Evolutionary conservation across 176 grass and related monocot genomes (phyloP), one percentile per base, ranked within the genome.

Genomic region (Puccinellia tenuiflora): DNA sequence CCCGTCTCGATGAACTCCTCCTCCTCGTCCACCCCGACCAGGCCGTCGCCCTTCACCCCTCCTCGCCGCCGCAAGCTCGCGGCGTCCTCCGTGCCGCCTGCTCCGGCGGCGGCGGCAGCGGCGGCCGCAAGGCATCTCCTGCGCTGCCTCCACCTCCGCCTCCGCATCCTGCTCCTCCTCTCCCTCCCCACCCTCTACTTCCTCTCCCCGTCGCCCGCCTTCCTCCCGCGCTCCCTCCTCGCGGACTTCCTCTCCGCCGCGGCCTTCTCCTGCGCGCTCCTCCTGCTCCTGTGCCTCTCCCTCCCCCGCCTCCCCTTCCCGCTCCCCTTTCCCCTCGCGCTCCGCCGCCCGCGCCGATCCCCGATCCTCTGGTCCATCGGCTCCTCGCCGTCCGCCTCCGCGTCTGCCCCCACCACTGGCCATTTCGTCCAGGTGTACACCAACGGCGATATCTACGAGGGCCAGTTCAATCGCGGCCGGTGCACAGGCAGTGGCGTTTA

Each of bases 341-440:
- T 90, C 28, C 83, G 60, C 51, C 91, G 91, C 16, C 83, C 88
- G 51, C 85, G 91, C 62, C 83, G 88, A 61, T 63, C 90, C 30
- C 90, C 93, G 69, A 94, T 99, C 77, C 90, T 99, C 40, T 99
- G 96, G 96, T 99, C 91, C 59, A 99, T 99, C 51, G 96, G 96
- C 31, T 90, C 88, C 67, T 81, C 85, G 43, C 85, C 87, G 0
- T 78, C 81, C 73, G 74, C 76, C 4, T 85, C 81, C 67, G 43
- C 90, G 6, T 83, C 83, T 28, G 90, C 73, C 59, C 77, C 78
- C 60, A 89, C 88, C 57, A 96, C 96, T 9, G 96, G 96, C 50
- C 90, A 83, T 83, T 93, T 90, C 68, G 93, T 99, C 37, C 93
- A 99, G 82, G 88, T 93, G 11, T 99, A 93, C 75, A 96, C 80